Percentiles rank a stretch among this genome's conserved stretches.
phyloP scores from a whole-genome alignment of 2,329 filamentous ascomycete species.

The Pseudocercospora pini-densiflorae region DNA sequence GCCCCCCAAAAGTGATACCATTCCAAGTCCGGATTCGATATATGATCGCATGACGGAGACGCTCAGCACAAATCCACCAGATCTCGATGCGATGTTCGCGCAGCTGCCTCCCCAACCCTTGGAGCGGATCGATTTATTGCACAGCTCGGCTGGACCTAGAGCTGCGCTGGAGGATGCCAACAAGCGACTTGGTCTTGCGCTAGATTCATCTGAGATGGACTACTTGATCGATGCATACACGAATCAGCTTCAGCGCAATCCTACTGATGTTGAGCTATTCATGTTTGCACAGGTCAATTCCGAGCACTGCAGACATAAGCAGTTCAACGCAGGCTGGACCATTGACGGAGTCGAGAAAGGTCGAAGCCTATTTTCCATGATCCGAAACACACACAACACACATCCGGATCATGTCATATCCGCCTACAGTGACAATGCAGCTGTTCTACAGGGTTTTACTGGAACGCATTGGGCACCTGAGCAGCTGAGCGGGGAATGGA shows the following conservation, averaged over 20 bases:
- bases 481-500: slow-evolving; percentile 85
- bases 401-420: slow-evolving; percentile 82
- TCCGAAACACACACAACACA: slow-evolving; percentile 86
- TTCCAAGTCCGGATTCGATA: slow-evolving; percentile 70
- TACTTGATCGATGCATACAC: slow-evolving; percentile 88
- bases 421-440: slow-evolving; percentile 96
- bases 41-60: slow-evolving; percentile 97
- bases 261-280: slow-evolving; percentile 93
- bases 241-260: slow-evolving; percentile 65
- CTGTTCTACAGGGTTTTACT: slow-evolving; percentile 77
- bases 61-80: slow-evolving; percentile 69
- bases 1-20: slow-evolving; percentile 54
- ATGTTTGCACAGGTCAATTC: slow-evolving; percentile 99
- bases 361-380: slow-evolving; percentile 91
- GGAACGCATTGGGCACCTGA: slow-evolving; percentile 87
- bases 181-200: slow-evolving; percentile 77
- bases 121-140: slow-evolving; percentile 70
- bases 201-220: slow-evolving; percentile 88
- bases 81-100: slow-evolving; percentile 77
- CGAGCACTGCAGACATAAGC: slow-evolving; percentile 86
- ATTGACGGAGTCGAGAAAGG: slow-evolving; percentile 84
- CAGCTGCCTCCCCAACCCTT: slow-evolving; percentile 69
- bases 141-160: slow-evolving; percentile 60
- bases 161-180: slow-evolving; percentile 82
- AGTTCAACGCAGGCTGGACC: slow-evolving; percentile 96